A percentile compares a stretch with the other conserved stretches of the same genome.
phyloP scores from a whole-genome alignment of 805 yeast genomes.

The Saccharomycopsis fermentans region DNA sequence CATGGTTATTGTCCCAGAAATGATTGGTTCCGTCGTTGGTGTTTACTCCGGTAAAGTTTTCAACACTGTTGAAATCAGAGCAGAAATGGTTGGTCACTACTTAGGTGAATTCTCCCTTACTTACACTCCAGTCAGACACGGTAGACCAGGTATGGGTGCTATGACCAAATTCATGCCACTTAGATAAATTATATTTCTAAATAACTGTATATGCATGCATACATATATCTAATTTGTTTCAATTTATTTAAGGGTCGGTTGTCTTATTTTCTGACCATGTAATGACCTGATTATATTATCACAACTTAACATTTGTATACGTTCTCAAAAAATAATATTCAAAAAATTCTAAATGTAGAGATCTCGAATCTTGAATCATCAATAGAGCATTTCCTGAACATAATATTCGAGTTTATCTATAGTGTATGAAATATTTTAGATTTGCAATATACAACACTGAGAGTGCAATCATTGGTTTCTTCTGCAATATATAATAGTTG shows the following conservation, averaged over 20 bases:
- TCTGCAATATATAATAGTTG: too few relatives aligned
- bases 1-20: slow-evolving; percentile 98
- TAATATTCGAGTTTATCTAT: too few relatives aligned
- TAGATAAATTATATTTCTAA: slow-evolving; percentile 28
- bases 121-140: slow-evolving; percentile 99
- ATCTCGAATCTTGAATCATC: too few relatives aligned
- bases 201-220: neutral
- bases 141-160: slow-evolving; percentile 77
- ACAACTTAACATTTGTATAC: neutral
- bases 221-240: neutral
- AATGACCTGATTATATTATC: neutral
- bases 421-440: too few relatives aligned
- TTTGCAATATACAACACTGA: too few relatives aligned
- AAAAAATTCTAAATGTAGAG: neutral
- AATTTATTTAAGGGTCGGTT: neutral
- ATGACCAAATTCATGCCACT: slow-evolving; percentile 72
- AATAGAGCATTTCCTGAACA: too few relatives aligned
- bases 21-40: slow-evolving; percentile 98
- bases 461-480: too few relatives aligned
- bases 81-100: slow-evolving; percentile 99
- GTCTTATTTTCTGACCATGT: neutral
- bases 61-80: slow-evolving; percentile 97
- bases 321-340: neutral
- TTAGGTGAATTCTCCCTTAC: slow-evolving; percentile 99
- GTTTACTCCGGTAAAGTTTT: slow-evolving; percentile 99